Percentiles rank a stretch among this genome's conserved stretches.
Evolutionary conservation across 345 rosid species (phyloP).

Genomic region (Rhizophora apiculata): DNA sequence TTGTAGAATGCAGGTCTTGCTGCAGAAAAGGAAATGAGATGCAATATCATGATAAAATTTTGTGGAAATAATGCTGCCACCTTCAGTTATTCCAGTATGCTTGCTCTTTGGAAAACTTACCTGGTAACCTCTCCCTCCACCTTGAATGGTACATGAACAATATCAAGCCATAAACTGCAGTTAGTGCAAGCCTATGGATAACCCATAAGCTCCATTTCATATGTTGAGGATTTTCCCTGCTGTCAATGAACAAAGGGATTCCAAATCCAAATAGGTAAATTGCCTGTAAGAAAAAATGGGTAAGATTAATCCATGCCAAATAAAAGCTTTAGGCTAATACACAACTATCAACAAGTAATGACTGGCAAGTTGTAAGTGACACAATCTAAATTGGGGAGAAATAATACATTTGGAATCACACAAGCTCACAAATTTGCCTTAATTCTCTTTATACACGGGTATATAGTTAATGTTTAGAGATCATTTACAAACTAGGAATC

Average conservation of each 20-base stretch:
- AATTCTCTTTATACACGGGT: too few relatives aligned
- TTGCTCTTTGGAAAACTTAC: slow-evolving; percentile 32
- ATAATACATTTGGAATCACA: too few relatives aligned
- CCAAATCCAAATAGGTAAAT: slow-evolving; percentile 69
- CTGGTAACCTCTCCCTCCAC: slow-evolving; percentile 87
- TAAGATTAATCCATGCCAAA: not conserved
- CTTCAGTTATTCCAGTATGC: too few relatives aligned
- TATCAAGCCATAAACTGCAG: slow-evolving; percentile 67
- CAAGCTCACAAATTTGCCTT: too few relatives aligned
- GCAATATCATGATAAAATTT: not conserved
- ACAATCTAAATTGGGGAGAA: too few relatives aligned
- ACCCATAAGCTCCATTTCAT: slow-evolving; percentile 86
- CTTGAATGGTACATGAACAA: slow-evolving; percentile 70
- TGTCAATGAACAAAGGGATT: slow-evolving; percentile 72
- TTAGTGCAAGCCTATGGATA: slow-evolving; percentile 68
- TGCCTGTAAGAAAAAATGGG: slow-evolving; percentile 41
- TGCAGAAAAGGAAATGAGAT: slow-evolving; percentile 25
- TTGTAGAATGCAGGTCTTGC: slow-evolving; percentile 91
- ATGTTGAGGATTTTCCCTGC: slow-evolving; percentile 39
- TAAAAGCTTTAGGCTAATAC: not conserved
- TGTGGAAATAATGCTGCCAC: too few relatives aligned
- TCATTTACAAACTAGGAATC: not conserved
- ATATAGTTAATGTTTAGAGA: too few relatives aligned
- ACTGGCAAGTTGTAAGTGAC: too few relatives aligned
- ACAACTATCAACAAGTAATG: too few relatives aligned